phyloP scores from a whole-genome alignment of 148 eudicot species.

The Arctostaphylos glauca region DNA sequence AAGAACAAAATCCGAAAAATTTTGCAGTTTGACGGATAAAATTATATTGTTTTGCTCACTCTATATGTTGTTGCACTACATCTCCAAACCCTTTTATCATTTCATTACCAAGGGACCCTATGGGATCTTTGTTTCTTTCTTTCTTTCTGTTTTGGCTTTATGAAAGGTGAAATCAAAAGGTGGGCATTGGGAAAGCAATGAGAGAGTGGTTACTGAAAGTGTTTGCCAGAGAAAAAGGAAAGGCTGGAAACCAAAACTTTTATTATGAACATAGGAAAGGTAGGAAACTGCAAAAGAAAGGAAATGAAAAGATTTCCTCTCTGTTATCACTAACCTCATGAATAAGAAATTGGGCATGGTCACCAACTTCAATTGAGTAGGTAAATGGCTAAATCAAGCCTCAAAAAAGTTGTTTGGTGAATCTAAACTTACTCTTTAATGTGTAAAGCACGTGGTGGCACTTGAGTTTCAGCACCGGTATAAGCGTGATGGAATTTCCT shows the following conservation, averaged over 20 bases:
- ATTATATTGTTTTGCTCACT: too few species aligned
- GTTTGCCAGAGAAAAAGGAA: neutral
- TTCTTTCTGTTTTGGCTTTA: neutral
- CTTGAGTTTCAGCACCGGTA: too few species aligned
- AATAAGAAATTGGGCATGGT: too few species aligned
- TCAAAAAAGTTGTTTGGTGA: too few species aligned
- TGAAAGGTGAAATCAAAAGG: neutral
- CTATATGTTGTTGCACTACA: too few species aligned
- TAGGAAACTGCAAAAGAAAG: neutral
- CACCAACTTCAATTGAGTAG: too few species aligned
- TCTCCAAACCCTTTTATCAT: neutral
- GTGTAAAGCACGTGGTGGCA: too few species aligned
- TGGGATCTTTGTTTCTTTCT: neutral
- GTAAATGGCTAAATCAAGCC: too few species aligned
- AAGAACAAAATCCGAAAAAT: too few species aligned
- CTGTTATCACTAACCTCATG: neutral
- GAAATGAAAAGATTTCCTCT: neutral
- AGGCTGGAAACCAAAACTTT: neutral
- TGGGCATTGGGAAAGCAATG: neutral
- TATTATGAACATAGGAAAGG: neutral
- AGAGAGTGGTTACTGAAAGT: neutral
- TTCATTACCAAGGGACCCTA: neutral
- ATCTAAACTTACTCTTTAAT: too few species aligned
- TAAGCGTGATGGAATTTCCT: too few species aligned
- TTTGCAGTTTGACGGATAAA: too few species aligned